Percentiles rank a stretch among this genome's conserved stretches.
These are phyloP conservation scores for Phialocephala sp. DNA, from an alignment of 2,329 filamentous ascomycete species.

Conservation along the genomic window DNA sequence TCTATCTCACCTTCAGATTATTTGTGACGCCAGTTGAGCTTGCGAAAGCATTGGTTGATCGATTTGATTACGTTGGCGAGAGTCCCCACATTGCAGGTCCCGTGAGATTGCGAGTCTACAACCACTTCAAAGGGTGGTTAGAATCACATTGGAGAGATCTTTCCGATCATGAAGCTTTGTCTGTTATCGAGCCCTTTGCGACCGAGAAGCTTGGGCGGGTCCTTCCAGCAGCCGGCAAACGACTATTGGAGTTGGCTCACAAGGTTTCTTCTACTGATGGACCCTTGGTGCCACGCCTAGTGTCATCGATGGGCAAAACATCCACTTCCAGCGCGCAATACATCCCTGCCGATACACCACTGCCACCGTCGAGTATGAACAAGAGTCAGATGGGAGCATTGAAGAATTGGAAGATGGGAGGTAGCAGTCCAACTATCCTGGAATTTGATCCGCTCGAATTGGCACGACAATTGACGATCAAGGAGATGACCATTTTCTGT, in stretches of 20 bases:
- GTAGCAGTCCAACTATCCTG: conserved; percentile 73
- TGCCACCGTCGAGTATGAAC: conserved; percentile 72
- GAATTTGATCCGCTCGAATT: conserved; percentile 93
- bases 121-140: conserved; percentile 96
- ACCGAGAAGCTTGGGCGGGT: conserved; percentile 69
- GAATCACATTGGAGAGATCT: conserved; percentile 93
- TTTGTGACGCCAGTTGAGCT: conserved; percentile 85
- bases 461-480: conserved; percentile 89
- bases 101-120: conserved; percentile 90
- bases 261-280: conserved; percentile 77
- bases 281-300: conserved; percentile 79
- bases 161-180: conserved; percentile 77
- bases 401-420: conserved; percentile 75
- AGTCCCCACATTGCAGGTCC: conserved; percentile 76
- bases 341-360: conserved; percentile 71
- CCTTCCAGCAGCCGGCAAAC: conserved; percentile 78
- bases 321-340: conserved; percentile 76
- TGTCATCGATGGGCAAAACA: conserved; percentile 88
- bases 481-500: conserved; percentile 90
- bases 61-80: conserved; percentile 90
- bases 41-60: conserved; percentile 81
- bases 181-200: conserved; percentile 80
- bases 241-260: conserved; percentile 79
- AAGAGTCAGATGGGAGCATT: conserved; percentile 79
- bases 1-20: conserved; percentile 93